These are phyloP conservation scores for Schwanniomyces polymorphus DNA, from an alignment of 805 yeast species.

Conservation along the genomic window DNA sequence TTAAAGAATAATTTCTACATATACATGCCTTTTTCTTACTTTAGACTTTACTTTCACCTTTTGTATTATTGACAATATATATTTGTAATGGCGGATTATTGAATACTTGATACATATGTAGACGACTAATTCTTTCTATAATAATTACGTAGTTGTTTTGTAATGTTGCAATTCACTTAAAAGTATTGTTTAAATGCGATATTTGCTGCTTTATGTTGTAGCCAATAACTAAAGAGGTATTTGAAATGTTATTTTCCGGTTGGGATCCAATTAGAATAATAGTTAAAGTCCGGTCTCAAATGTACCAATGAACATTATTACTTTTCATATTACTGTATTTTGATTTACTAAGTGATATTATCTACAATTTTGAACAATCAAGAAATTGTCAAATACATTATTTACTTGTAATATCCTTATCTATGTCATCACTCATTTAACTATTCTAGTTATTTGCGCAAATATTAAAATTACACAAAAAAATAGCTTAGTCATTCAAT, in stretches of 20 bases:
- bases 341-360: no score
- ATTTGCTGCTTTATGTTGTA: not conserved
- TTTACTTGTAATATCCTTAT: no score
- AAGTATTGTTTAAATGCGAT: not conserved
- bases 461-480: not conserved
- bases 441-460: no score
- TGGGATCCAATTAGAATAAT: no score
- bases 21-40: not conserved
- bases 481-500: conserved; percentile 1
- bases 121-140: not conserved
- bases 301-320: no score
- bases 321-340: no score
- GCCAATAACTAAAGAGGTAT: not conserved
- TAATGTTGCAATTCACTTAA: not conserved
- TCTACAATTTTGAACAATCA: no score
- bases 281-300: no score
- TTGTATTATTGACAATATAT: not conserved
- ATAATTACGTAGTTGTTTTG: no score
- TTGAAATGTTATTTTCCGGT: not conserved
- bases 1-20: not conserved
- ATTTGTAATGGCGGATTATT: not conserved
- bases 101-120: not conserved
- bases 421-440: no score
- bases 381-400: no score
- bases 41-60: not conserved